These are phyloP conservation scores for Pseudomonodictys pantanalensis DNA, from an alignment of 495 filamentous ascomycete genomes.

Conservation along the genomic window DNA sequence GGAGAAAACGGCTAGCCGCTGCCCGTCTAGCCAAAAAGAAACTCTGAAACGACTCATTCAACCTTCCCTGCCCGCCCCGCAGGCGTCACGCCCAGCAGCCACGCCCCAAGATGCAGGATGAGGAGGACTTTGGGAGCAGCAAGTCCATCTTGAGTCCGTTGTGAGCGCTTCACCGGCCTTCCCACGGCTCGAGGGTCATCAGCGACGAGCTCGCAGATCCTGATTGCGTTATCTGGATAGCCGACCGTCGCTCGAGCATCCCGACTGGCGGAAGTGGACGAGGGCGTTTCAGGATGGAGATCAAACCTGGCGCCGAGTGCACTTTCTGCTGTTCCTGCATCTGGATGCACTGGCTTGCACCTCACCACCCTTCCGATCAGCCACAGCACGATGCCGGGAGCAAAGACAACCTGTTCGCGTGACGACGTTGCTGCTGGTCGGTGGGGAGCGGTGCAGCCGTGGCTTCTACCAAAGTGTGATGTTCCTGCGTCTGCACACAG, in stretches of 20 bases:
- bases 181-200: background rate
- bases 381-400: slow-evolving; percentile 25
- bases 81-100: slow-evolving; percentile 20
- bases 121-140: background rate
- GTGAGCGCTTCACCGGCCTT: background rate
- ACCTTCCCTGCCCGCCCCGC: background rate
- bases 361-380: slow-evolving; percentile 18
- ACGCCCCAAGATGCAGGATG: background rate
- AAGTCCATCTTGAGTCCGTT: background rate
- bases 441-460: slow-evolving; percentile 13
- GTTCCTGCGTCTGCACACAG: slow-evolving; percentile 8
- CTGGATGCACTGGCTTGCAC: slow-evolving; percentile 22
- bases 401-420: background rate
- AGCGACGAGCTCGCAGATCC: slow-evolving; percentile 7
- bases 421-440: background rate
- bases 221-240: slow-evolving; percentile 20
- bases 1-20: slow-evolving; percentile 15
- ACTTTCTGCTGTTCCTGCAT: slow-evolving; percentile 33
- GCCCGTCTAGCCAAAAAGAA: slow-evolving; percentile 20
- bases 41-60: slow-evolving; percentile 19
- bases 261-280: slow-evolving; percentile 1
- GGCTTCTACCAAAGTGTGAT: slow-evolving; percentile 1
- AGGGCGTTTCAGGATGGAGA: slow-evolving; percentile 28
- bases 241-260: background rate
- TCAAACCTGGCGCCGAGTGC: slow-evolving; percentile 28